Base-by-base conservation (phyloP, 1,139 yeast genomes). In the Taphrina populina region DNA sequence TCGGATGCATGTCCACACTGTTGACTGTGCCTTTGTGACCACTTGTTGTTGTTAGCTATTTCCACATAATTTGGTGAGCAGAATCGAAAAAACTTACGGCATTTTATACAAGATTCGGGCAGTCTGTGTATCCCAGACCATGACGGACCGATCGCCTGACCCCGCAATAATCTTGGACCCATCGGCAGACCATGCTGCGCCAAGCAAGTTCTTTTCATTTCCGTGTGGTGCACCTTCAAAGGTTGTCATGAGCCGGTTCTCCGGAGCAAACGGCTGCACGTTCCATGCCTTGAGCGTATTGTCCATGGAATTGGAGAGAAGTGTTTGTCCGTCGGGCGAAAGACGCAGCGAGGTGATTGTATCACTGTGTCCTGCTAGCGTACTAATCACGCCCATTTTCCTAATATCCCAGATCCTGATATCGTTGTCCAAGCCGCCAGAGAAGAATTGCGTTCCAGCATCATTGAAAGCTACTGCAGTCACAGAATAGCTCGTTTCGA, bases 381-480 rank as follows among this genome's bases (percentile, higher is more conserved):
- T 61, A 26, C 84, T 82, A n/a, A 62, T 47, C 6, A 58, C 58
- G n/a, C 43, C 10, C 63, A 59, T 4, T 69, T 68, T 24, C 70
- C 62, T 29, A 69, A 68, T 61, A 82, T 68, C 29, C 65, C 66
- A 62, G 10, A 53, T 83, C 47, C 70, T 67, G 0, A 86, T 74
- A 0, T 73, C 69, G 0, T 88, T 83, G 59, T 85, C 92, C 2
- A 86, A 77, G 0, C 95, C 95, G 0, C 83, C 73, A 3, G 79
- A 72, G 62, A 74, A 85, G 2, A 84, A 62, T 5, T 69, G 69
- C 8, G 70, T 64, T 1, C 78, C 82, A 30, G 67, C 66, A 2
- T 65, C 61, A 41, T 69, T 69, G 15, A 70, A 60, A 1, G 76
- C 75, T 4, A 83, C 78, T 0, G 86, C 72, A 15, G 84, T 67